These are phyloP conservation scores for Chytriomyces hyalinus DNA, from an alignment of 192 early-diverging fungal genomes.

Conservation along the genomic window DNA sequence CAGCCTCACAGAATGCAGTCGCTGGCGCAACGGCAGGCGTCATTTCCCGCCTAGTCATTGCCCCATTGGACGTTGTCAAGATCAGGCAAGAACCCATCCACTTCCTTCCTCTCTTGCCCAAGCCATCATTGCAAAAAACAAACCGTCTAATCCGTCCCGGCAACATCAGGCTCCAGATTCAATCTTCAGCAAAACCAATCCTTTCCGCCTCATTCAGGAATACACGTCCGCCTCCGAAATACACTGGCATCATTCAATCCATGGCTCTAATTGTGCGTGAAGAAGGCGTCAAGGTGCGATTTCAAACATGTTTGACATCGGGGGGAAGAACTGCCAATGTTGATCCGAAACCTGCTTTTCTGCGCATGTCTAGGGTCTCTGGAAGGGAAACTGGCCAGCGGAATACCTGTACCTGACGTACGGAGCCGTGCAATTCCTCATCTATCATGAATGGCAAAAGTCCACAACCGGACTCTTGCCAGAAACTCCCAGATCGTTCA, in stretches of 20 bases:
- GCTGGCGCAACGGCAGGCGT: constrained; percentile 66
- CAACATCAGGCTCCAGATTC: constrained; percentile 35
- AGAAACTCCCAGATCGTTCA: constrained; percentile 50
- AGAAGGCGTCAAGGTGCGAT: constrained; percentile 77
- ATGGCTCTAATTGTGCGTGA: constrained; percentile 70
- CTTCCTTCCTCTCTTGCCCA: background rate
- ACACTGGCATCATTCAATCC: constrained; percentile 70
- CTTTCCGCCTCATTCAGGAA: background rate
- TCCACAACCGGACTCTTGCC: constrained; percentile 13
- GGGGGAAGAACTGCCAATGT: background rate
- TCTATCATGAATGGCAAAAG: constrained; percentile 66
- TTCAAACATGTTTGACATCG: too few species aligned
- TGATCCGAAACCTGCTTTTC: background rate
- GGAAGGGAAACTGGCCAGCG: constrained; percentile 94
- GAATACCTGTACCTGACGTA: constrained; percentile 92
- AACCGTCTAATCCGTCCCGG: background rate
- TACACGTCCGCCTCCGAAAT: constrained; percentile 47
- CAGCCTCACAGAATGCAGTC: constrained; percentile 51
- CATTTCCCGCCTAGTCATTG: constrained; percentile 76
- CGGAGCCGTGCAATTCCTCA: constrained; percentile 84
- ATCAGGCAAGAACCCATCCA: constrained; percentile 58
- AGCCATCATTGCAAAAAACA: background rate
- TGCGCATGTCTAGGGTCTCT: constrained; percentile 64
- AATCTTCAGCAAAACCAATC: constrained; percentile 7
- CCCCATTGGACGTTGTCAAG: constrained; percentile 95